Evolutionary conservation across 495 filamentous ascomycete species (phyloP).

Genomic region (Talaromyces nanjingensis): DNA sequence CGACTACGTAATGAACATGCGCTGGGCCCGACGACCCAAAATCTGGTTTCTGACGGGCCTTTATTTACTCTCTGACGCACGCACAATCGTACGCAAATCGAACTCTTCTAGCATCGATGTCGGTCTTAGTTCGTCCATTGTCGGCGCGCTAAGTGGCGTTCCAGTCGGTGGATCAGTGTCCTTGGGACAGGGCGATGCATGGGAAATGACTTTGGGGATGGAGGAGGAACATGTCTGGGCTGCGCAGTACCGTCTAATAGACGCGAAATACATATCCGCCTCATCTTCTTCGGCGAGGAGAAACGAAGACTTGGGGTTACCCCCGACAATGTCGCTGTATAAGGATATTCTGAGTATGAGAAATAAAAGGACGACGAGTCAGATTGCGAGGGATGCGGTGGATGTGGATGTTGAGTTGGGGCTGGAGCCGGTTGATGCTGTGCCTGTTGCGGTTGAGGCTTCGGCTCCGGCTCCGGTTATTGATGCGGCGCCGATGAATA

Average conservation of each 20-base stretch:
- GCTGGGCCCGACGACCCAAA: slow-evolving; percentile 22
- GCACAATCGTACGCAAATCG: slow-evolving; percentile 14
- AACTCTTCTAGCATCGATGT: slow-evolving; percentile 13
- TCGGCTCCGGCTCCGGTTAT: not conserved
- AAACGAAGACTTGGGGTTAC: slow-evolving; percentile 12
- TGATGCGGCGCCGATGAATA: not conserved
- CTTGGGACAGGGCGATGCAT: slow-evolving; percentile 15
- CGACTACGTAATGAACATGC: slow-evolving; percentile 18
- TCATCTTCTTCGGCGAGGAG: slow-evolving; percentile 7
- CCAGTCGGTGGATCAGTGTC: slow-evolving; percentile 20
- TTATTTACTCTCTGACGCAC: slow-evolving; percentile 17
- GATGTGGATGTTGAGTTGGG: slow-evolving; percentile 12
- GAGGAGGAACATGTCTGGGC: slow-evolving; percentile 24
- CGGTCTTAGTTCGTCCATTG: slow-evolving; percentile 16
- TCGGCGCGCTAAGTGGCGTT: slow-evolving; percentile 17
- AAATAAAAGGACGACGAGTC: not conserved
- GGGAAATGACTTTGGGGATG: slow-evolving; percentile 21
- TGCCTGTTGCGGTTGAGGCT: not conserved
- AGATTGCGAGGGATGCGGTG: not conserved
- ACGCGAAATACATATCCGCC: slow-evolving; percentile 11
- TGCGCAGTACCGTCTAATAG: slow-evolving; percentile 20
- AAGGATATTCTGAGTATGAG: slow-evolving; percentile 20
- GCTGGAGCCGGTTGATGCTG: not conserved
- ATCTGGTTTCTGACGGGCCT: slow-evolving; percentile 21
- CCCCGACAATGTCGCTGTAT: slow-evolving; percentile 17